Percentiles rank a stretch among this genome's conserved stretches.
These are phyloP conservation scores for Solanum habrochaites DNA, from an alignment of 257 asterid species.

Conservation along the genomic window DNA sequence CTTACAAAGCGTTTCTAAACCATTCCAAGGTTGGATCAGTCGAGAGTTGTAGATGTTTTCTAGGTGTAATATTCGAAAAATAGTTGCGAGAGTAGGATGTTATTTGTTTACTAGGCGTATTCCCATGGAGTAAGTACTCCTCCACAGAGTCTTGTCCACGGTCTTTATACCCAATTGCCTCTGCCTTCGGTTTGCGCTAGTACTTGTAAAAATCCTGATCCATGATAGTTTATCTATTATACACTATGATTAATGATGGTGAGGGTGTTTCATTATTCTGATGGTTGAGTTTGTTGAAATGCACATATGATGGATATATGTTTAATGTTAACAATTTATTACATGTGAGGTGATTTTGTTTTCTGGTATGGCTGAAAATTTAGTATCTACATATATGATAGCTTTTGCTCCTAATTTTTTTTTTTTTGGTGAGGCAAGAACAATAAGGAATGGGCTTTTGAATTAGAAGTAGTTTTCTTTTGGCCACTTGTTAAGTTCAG, in stretches of 20 bases:
- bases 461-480: background rate
- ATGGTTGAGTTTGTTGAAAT: background rate
- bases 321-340: background rate
- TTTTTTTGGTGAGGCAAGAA: no score
- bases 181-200: no score
- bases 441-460: no score
- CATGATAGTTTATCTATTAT: background rate
- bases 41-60: background rate
- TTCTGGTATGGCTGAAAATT: background rate
- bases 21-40: background rate
- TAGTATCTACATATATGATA: background rate
- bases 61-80: background rate
- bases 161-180: no score
- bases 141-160: background rate
- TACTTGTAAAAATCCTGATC: background rate
- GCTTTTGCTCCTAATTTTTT: background rate
- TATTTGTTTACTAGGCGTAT: background rate
- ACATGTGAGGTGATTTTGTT: background rate
- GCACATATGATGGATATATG: background rate
- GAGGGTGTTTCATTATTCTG: background rate
- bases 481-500: background rate
- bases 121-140: background rate
- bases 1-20: background rate
- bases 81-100: background rate
- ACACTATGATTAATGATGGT: background rate